Base-by-base conservation (phyloP, 2,329 filamentous ascomycete genomes). In the Fusarium nelsonii region DNA sequence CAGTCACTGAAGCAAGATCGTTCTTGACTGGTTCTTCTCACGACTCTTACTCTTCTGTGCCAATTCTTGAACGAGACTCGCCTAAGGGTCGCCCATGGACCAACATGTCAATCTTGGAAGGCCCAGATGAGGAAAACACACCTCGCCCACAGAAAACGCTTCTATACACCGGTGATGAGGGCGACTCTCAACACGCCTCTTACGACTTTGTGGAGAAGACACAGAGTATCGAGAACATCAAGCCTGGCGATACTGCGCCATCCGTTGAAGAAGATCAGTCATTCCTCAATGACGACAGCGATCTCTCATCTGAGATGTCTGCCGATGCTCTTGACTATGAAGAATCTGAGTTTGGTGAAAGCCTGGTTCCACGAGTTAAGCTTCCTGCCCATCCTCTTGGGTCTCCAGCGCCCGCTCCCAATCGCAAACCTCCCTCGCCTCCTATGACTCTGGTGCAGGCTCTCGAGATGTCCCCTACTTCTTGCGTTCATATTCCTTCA, bases 41-140 rank as follows among this genome's bases (percentile, higher is more conserved):
- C 30, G 89, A 90, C 50, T 95, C 92, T 0, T 94, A 93, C 75
- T 90, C 88, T 39, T 94, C 92, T 0, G 89, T 90, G 34, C 92
- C 93, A 6, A 84, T 96, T 9, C 84, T 97, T 14, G 91, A 95
- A 64, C 87, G 91, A 50, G 91, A 86, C 4, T 75, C 83, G 1
- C 85, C 88, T 41, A 84, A 88, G 65, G 83, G 78, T 2, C 78
- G 76, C 8, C 82, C 84, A 60, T 90, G 87, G 88, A 84, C 83
- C 11, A 79, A 87, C 39, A 83, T 81, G 41, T 90, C 88, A 0
- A 76, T 89, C 30, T 79, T 89, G 6, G 81, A 83, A 53, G 85
- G 79, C 1, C 80, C 83, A 2, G 85, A 85, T 20, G 80, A 81
- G 6, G 77, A 78, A 16, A 69, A 69, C 4, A 75, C 75, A 2